Evolutionary conservation across 2,329 filamentous ascomycete genomes (phyloP).

Genomic region (Elsinoe ampelina): DNA sequence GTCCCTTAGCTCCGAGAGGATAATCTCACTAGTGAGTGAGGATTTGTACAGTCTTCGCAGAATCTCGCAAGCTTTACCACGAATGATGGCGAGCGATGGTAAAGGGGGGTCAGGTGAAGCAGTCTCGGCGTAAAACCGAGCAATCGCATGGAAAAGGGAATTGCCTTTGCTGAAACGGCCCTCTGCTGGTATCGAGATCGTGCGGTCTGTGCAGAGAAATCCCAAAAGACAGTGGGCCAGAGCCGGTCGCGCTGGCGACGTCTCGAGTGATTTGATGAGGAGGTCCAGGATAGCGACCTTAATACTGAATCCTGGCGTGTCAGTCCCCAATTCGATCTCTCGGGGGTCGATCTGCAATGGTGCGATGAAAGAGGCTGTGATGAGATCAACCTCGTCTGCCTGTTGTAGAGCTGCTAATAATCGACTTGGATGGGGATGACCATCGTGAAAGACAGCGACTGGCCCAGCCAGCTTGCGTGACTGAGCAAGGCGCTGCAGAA

Average conservation of each 20-base stretch:
- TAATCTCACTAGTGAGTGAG: slow-evolving; percentile 62
- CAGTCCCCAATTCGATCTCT: slow-evolving; percentile 62
- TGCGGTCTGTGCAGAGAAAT: slow-evolving; percentile 66
- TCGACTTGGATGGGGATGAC: slow-evolving; percentile 39
- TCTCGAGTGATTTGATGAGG: slow-evolving; percentile 67
- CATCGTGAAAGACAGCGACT: slow-evolving; percentile 36
- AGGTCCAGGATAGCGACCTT: slow-evolving; percentile 77
- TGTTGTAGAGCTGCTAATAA: slow-evolving; percentile 77
- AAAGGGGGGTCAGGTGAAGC: slow-evolving; percentile 53
- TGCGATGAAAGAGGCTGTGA: slow-evolving; percentile 61
- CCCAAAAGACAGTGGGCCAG: slow-evolving; percentile 87
- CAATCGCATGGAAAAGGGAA: slow-evolving; percentile 75
- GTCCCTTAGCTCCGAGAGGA: slow-evolving; percentile 68
- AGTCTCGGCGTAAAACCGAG: slow-evolving; percentile 61
- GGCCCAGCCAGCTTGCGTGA: slow-evolving; percentile 65
- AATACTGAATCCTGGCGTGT: slow-evolving; percentile 65
- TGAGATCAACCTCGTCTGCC: slow-evolving; percentile 68
- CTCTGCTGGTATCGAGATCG: slow-evolving; percentile 57
- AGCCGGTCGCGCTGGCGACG: slow-evolving; percentile 67
- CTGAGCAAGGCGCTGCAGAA: slow-evolving; percentile 77
- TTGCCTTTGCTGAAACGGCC: slow-evolving; percentile 61
- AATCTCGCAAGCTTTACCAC: slow-evolving; percentile 38
- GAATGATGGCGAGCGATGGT: slow-evolving; percentile 48
- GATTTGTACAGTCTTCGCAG: slow-evolving; percentile 77
- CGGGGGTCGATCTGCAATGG: slow-evolving; percentile 57